phyloP scores from a whole-genome alignment of 345 rosid species.

The Populus ilicifolia region DNA sequence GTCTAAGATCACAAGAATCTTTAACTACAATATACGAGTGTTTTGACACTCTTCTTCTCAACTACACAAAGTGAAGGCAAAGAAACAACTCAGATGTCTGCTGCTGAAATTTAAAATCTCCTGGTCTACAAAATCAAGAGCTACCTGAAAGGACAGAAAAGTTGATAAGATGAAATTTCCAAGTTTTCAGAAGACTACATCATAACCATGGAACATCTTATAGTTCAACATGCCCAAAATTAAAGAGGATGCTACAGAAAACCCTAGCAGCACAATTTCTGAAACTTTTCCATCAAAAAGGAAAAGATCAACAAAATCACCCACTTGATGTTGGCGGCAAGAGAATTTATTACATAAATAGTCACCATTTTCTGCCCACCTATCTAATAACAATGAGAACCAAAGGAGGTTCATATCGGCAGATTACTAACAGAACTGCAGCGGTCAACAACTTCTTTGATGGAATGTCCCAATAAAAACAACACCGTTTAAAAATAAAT shows the following conservation, averaged over 20 bases:
- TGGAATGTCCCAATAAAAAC: neutral
- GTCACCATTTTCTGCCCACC: neutral
- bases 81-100: neutral
- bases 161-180: neutral
- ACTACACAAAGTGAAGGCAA: neutral
- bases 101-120: neutral
- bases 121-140: neutral
- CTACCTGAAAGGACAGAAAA: neutral
- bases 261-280: neutral
- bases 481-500: neutral
- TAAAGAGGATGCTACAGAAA: neutral
- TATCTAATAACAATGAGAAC: neutral
- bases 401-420: neutral
- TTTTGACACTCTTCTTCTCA: neutral
- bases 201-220: neutral
- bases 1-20: neutral
- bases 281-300: neutral
- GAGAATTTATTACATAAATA: neutral
- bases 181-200: neutral
- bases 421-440: neutral
- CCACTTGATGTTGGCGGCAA: neutral
- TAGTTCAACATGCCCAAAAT: neutral
- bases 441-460: neutral
- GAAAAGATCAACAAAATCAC: neutral
- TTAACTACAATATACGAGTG: neutral